Conservation (phyloP, 345 rosid species). For the Cardiospermum halicacabum region DNA sequence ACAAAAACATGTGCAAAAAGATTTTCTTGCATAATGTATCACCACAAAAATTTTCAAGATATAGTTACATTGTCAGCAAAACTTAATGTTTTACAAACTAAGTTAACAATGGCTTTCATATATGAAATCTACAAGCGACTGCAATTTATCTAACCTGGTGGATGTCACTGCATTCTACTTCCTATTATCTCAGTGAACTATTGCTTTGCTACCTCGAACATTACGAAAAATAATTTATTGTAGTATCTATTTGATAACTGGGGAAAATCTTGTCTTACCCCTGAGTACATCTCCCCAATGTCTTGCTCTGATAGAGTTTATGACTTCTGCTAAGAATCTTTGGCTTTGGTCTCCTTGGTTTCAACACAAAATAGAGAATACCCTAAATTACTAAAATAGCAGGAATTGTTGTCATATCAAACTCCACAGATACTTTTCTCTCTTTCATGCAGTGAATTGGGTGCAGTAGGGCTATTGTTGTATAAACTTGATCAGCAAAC, state of each 20-base stretch:
- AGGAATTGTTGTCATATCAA: constrained; percentile 81
- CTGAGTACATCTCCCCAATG: not conserved
- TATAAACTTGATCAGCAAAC: constrained; percentile 75
- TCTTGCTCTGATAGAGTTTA: not conserved
- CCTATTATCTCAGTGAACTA: constrained; percentile 3
- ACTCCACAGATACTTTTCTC: constrained; percentile 64
- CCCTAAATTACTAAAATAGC: constrained; percentile 61
- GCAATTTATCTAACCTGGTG: not conserved
- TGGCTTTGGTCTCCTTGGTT: constrained; percentile 84
- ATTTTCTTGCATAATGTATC: not conserved
- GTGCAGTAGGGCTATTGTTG: constrained; percentile 63
- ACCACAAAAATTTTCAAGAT: not conserved
- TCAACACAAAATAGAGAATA: constrained; percentile 56
- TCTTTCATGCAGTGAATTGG: constrained; percentile 87
- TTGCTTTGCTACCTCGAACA: not conserved
- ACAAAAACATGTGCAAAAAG: too few relatives aligned
- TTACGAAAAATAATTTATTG: not conserved
- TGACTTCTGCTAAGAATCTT: constrained; percentile 31
- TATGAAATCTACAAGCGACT: constrained; percentile 4
- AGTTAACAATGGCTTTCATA: not conserved
- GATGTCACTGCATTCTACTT: not conserved
- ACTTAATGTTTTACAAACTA: not conserved
- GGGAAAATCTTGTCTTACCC: constrained; percentile 1
- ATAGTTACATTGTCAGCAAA: not conserved
- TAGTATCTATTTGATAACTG: not conserved